These are phyloP conservation scores for Candida endomychidarum DNA, from an alignment of 805 yeast genomes.

Conservation along the genomic window DNA sequence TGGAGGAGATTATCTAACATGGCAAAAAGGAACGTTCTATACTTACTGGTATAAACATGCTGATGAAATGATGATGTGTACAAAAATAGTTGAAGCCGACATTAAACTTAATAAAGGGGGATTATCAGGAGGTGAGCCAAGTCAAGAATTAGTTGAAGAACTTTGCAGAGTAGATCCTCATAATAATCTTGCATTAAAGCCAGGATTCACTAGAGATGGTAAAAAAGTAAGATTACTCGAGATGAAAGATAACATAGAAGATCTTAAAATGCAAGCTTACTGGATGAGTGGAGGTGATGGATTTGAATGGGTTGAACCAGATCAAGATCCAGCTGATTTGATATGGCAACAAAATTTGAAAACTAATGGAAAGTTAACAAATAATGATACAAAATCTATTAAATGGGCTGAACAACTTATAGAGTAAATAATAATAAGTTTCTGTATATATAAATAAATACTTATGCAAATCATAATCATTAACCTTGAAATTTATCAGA, in stretches of 20 bases:
- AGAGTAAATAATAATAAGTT: slow-evolving; percentile 14
- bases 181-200: slow-evolving; percentile 25
- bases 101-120: slow-evolving; percentile 51
- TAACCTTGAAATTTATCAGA: not conserved
- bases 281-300: slow-evolving; percentile 89
- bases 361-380: slow-evolving; percentile 19
- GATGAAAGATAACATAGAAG: slow-evolving; percentile 58
- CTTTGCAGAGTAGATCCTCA: slow-evolving; percentile 30
- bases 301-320: slow-evolving; percentile 88
- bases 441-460: slow-evolving; percentile 5
- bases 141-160: slow-evolving; percentile 34
- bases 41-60: slow-evolving; percentile 63
- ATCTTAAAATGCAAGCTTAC: slow-evolving; percentile 70
- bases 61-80: slow-evolving; percentile 67
- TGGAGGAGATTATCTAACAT: slow-evolving; percentile 56
- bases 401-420: slow-evolving; percentile 44
- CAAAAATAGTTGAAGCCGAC: slow-evolving; percentile 66
- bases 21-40: slow-evolving; percentile 66
- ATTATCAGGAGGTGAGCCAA: slow-evolving; percentile 37
- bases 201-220: slow-evolving; percentile 39
- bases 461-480: not conserved
- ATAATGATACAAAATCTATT: slow-evolving; percentile 19
- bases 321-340: slow-evolving; percentile 80
- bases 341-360: slow-evolving; percentile 37
- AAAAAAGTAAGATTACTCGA: slow-evolving; percentile 39